Percentiles rank a stretch among this genome's conserved stretches.
Conservation (phyloP, 768 basidiomycete genomes). For the Tubosaeta brunneosetosa region DNA sequence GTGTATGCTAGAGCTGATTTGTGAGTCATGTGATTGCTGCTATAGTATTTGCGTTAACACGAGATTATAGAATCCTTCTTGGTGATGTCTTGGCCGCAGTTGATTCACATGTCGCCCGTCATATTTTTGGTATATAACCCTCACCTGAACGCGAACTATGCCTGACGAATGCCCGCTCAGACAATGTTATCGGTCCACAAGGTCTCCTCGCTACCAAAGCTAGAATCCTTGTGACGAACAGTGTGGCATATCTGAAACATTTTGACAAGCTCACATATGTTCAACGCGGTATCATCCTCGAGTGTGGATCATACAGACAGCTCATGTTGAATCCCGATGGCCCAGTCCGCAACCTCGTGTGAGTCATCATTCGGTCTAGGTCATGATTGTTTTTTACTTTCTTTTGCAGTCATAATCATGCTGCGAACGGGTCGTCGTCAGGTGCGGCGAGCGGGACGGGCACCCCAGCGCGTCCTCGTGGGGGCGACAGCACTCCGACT, state of each 20-base stretch:
- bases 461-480: constrained; percentile 44
- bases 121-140: constrained; percentile 61
- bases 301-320: constrained; percentile 61
- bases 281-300: constrained; percentile 77
- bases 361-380: constrained; percentile 23
- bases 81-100: constrained; percentile 89
- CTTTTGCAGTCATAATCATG: constrained; percentile 41
- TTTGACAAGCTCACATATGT: constrained; percentile 75
- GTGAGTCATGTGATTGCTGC: constrained; percentile 34
- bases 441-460: constrained; percentile 36
- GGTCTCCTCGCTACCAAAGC: constrained; percentile 82
- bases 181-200: constrained; percentile 81
- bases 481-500: constrained; percentile 14
- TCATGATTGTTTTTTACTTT: not conserved
- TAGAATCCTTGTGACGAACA: constrained; percentile 82
- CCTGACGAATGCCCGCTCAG: constrained; percentile 32
- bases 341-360: constrained; percentile 75
- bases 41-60: not conserved
- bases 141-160: not conserved
- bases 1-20: constrained; percentile 91
- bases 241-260: constrained; percentile 73
- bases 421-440: constrained; percentile 40
- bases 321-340: constrained; percentile 57
- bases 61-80: constrained; percentile 53
- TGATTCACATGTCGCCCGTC: constrained; percentile 83